phyloP scores from a whole-genome alignment of 2,329 filamentous ascomycete species.

The Phoma sp. region DNA sequence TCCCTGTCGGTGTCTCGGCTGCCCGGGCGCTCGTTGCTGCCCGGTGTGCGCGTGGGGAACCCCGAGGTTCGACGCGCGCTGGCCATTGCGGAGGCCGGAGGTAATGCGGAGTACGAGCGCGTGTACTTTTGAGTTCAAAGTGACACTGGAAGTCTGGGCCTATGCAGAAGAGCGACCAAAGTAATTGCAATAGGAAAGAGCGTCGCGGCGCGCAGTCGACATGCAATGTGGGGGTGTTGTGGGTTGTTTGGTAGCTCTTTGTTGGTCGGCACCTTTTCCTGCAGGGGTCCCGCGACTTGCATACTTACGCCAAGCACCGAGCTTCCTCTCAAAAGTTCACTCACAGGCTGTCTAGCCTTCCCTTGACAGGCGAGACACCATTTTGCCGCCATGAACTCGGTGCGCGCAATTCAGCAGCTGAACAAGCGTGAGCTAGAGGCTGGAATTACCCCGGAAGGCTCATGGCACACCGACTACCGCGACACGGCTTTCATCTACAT shows the following conservation, averaged over 20 bases:
- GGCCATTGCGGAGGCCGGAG: constrained; percentile 42
- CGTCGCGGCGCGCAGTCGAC: constrained; percentile 21
- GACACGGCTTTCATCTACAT: constrained; percentile 98
- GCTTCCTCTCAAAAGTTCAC: constrained; percentile 28
- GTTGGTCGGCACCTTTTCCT: constrained; percentile 33
- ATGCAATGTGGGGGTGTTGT: constrained; percentile 20
- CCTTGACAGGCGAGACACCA: background rate
- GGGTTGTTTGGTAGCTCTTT: constrained; percentile 26
- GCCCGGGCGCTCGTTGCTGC: constrained; percentile 40
- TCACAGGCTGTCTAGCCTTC: background rate
- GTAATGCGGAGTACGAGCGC: constrained; percentile 26
- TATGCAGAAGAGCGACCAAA: background rate
- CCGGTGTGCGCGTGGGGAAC: constrained; percentile 35
- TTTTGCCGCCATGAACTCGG: constrained; percentile 79
- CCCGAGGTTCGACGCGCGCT: constrained; percentile 40
- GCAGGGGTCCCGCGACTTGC: constrained; percentile 32
- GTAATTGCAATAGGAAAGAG: constrained; percentile 2
- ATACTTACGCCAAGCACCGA: constrained; percentile 40
- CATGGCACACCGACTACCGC: constrained; percentile 97
- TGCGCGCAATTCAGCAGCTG: constrained; percentile 87
- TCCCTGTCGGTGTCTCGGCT: constrained; percentile 73
- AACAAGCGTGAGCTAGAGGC: constrained; percentile 95
- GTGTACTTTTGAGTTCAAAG: background rate
- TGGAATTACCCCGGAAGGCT: constrained; percentile 82
- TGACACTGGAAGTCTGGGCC: background rate